phyloP scores from a whole-genome alignment of 257 asterid genomes.

The Ligustrum vulgare region DNA sequence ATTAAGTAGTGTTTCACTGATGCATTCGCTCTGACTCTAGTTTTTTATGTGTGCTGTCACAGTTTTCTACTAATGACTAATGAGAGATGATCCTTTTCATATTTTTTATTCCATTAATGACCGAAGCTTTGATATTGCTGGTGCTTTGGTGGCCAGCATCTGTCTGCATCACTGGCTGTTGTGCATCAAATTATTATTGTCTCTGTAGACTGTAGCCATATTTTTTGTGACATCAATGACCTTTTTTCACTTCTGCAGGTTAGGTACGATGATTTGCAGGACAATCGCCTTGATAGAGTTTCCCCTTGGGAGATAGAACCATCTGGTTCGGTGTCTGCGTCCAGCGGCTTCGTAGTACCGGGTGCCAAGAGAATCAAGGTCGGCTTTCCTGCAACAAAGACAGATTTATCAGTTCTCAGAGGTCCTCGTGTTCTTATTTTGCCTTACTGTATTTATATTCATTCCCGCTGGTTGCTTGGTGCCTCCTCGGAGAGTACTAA shows the following conservation, averaged over 20 bases:
- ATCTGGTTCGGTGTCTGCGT: slow-evolving; percentile 56
- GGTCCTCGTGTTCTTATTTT: slow-evolving; percentile 34
- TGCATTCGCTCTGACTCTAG: neutral
- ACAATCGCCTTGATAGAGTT: slow-evolving; percentile 65
- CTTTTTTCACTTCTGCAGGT: slow-evolving; percentile 54
- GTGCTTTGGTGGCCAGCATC: neutral
- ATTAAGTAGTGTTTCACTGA: neutral
- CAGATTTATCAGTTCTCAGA: slow-evolving; percentile 56
- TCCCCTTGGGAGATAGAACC: slow-evolving; percentile 99
- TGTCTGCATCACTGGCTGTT: neutral
- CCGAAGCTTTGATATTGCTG: neutral
- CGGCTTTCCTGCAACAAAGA: slow-evolving; percentile 49
- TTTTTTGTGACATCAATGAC: slow-evolving; percentile 2
- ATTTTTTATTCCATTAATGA: neutral
- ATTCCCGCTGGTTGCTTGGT: neutral
- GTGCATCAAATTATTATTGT: neutral
- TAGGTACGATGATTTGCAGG: slow-evolving; percentile 88
- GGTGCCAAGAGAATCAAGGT: slow-evolving; percentile 79
- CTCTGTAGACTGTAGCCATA: neutral
- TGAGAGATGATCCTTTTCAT: slow-evolving; percentile 9
- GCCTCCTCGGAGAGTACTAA: neutral
- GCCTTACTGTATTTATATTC: neutral
- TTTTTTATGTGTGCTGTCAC: neutral
- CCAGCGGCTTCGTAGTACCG: slow-evolving; percentile 54
- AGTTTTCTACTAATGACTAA: neutral